Conservation (phyloP, 2,329 filamentous ascomycete genomes). For the Meredithiella fracta region DNA sequence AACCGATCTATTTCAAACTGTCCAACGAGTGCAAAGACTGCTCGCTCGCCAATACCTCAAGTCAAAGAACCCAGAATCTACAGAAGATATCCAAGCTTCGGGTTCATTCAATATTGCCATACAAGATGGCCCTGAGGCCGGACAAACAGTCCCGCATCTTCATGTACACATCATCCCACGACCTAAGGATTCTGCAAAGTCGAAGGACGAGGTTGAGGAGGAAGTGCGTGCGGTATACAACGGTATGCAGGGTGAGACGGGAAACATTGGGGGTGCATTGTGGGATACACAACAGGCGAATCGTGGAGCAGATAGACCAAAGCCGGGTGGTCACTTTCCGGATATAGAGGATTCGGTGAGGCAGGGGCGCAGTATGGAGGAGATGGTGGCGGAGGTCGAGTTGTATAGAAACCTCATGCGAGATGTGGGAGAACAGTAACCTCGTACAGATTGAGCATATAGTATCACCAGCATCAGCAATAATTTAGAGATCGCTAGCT, state of each 20-base stretch:
- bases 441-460: neutral
- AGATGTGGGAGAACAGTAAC: constrained; percentile 22
- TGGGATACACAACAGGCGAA: constrained; percentile 29
- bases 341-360: constrained; percentile 56
- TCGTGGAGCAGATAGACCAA: constrained; percentile 25
- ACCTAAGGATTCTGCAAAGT: constrained; percentile 29
- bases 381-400: constrained; percentile 67
- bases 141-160: constrained; percentile 85
- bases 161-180: constrained; percentile 86
- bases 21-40: constrained; percentile 67
- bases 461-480: neutral
- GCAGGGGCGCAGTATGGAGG: constrained; percentile 47
- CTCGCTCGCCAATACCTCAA: constrained; percentile 42
- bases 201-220: constrained; percentile 26
- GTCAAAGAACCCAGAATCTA: constrained; percentile 19
- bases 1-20: constrained; percentile 68
- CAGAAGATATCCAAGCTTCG: constrained; percentile 28
- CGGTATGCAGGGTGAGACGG: constrained; percentile 67
- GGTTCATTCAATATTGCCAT: constrained; percentile 82
- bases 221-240: constrained; percentile 61
- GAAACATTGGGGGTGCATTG: constrained; percentile 60
- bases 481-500: no score
- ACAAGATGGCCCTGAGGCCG: constrained; percentile 81
- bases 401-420: constrained; percentile 39
- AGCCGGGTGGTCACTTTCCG: constrained; percentile 43